Conservation (phyloP, 2,329 filamentous ascomycete genomes). For the Exophiala spinifera region DNA sequence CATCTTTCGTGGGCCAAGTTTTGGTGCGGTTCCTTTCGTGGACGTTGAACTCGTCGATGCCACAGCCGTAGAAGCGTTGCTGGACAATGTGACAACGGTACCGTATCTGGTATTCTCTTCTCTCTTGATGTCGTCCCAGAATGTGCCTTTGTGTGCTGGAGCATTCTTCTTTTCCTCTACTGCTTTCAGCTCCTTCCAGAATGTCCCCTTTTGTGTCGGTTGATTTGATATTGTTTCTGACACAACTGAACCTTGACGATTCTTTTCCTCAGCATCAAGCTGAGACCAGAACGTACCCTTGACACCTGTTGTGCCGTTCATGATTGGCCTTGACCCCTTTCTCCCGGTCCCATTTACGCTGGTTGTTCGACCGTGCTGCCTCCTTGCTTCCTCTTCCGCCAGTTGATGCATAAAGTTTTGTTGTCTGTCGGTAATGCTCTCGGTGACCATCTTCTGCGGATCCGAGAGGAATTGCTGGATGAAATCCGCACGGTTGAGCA, state of each 20-base stretch:
- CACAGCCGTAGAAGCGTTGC: constrained; percentile 24
- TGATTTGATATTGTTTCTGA: constrained; percentile 2
- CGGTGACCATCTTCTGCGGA: constrained; percentile 25
- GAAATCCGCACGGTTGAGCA: constrained; percentile 26
- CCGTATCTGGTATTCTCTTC: constrained; percentile 24
- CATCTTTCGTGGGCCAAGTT: background rate
- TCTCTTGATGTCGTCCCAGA: constrained; percentile 24
- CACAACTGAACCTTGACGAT: constrained; percentile 16
- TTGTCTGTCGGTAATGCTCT: constrained; percentile 21
- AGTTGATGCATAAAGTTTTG: constrained; percentile 24
- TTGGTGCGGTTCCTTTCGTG: constrained; percentile 3
- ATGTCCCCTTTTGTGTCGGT: constrained; percentile 21
- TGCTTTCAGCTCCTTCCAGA: constrained; percentile 26
- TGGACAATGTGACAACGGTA: constrained; percentile 24
- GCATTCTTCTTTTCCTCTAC: constrained; percentile 20
- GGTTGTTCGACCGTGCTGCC: constrained; percentile 6
- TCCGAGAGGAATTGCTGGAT: constrained; percentile 26
- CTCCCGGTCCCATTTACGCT: background rate
- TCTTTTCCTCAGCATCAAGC: constrained; percentile 19
- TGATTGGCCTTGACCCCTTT: background rate
- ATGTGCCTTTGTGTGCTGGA: constrained; percentile 14
- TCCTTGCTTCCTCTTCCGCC: constrained; percentile 21
- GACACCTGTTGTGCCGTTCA: constrained; percentile 1
- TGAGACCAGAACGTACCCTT: constrained; percentile 20
- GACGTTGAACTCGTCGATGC: constrained; percentile 11